phyloP scores from a whole-genome alignment of 495 filamentous ascomycete species.

The Hyaloscypha variabilis region DNA sequence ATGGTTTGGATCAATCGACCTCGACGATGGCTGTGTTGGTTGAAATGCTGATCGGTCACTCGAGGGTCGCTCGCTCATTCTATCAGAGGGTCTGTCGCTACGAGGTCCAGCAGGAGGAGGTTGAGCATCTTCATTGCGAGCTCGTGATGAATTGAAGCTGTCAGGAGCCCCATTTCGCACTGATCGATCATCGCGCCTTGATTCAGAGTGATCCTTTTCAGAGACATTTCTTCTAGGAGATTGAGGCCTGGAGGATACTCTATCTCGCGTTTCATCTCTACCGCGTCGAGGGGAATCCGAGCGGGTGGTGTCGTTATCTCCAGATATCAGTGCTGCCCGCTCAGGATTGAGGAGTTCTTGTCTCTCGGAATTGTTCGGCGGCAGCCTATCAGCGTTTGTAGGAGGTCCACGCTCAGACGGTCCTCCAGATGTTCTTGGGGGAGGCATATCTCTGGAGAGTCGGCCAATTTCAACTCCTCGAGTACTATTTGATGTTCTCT shows the following conservation, averaged over 20 bases:
- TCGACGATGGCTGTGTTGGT: constrained; percentile 34
- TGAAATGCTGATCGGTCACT: constrained; percentile 30
- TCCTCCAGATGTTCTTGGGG: constrained; percentile 43
- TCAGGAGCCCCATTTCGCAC: constrained; percentile 28
- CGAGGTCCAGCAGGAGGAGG: constrained; percentile 38
- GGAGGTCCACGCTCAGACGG: constrained; percentile 35
- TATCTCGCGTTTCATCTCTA: constrained; percentile 49
- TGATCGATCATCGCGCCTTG: constrained; percentile 49
- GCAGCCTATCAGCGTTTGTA: constrained; percentile 22
- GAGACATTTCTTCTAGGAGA: constrained; percentile 51
- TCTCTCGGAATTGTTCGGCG: constrained; percentile 28
- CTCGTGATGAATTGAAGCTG: constrained; percentile 37
- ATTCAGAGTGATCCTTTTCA: constrained; percentile 39
- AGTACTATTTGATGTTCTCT: constrained; percentile 14
- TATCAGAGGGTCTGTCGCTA: constrained; percentile 27
- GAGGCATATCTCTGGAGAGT: constrained; percentile 27
- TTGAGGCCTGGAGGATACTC: constrained; percentile 44
- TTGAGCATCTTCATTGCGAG: constrained; percentile 37
- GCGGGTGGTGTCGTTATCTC: constrained; percentile 35
- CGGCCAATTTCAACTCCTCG: constrained; percentile 26
- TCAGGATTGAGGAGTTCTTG: constrained; percentile 54
- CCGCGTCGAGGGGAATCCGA: constrained; percentile 38
- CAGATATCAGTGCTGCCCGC: constrained; percentile 55
- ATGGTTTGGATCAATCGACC: constrained; percentile 52
- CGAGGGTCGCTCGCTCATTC: constrained; percentile 17